These are phyloP conservation scores for Gomphus sp. DNA, from an alignment of 1,284 basidiomycete species.

Conservation along the genomic window DNA sequence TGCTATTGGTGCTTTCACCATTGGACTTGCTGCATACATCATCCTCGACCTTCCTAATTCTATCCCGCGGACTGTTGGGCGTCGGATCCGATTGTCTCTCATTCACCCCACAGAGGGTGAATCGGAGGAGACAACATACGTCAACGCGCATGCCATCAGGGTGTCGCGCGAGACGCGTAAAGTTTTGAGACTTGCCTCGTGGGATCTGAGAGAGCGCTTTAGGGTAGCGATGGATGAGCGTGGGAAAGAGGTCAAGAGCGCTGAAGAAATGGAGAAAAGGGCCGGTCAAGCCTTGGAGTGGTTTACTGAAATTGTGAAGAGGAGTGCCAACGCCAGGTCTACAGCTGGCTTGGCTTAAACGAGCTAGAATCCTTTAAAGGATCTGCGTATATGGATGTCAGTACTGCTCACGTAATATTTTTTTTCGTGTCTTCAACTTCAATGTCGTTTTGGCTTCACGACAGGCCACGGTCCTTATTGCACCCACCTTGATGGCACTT, in stretches of 20 bases:
- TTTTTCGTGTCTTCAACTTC: no score
- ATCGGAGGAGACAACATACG: conserved; percentile 44
- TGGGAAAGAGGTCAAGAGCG: conserved; percentile 65
- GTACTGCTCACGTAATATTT: not conserved
- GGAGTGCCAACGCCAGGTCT: conserved; percentile 43
- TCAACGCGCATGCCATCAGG: conserved; percentile 63
- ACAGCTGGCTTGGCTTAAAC: conserved; percentile 5
- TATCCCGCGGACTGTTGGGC: conserved; percentile 87
- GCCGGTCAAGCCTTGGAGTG: conserved; percentile 66
- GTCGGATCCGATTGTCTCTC: conserved; percentile 60
- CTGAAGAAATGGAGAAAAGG: conserved; percentile 66
- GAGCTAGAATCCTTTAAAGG: not conserved
- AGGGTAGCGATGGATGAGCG: conserved; percentile 71
- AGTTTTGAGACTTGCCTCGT: conserved; percentile 86
- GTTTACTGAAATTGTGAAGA: conserved; percentile 53
- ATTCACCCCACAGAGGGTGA: conserved; percentile 24
- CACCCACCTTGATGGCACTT: no score
- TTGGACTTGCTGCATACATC: conserved; percentile 77
- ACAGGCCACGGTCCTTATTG: no score
- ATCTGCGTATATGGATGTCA: not conserved
- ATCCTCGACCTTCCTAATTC: conserved; percentile 84
- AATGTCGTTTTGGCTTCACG: no score
- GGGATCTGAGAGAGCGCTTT: conserved; percentile 87
- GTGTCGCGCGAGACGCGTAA: conserved; percentile 87
- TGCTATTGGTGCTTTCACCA: conserved; percentile 64